A percentile compares a stretch with the other conserved stretches of the same genome.
Evolutionary conservation across 2,329 filamentous ascomycete species (phyloP).

Genomic region (Beauveria bassiana): DNA sequence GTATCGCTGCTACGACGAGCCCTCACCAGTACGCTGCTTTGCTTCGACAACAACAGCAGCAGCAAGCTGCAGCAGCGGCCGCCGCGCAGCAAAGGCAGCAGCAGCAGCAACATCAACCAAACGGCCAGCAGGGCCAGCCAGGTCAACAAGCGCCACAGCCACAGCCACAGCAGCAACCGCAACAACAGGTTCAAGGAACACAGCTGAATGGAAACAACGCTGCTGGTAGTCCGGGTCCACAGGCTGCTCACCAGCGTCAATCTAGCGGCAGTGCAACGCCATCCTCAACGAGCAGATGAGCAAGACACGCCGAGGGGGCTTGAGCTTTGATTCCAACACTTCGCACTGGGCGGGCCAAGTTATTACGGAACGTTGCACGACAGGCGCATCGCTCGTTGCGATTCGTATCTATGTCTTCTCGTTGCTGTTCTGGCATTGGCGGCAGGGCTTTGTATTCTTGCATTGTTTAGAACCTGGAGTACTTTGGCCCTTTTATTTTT

Average conservation of each 20-base stretch:
- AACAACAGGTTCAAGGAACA: slow-evolving; percentile 12
- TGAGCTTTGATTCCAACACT: background rate
- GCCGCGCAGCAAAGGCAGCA: slow-evolving; percentile 18
- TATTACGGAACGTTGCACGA: background rate
- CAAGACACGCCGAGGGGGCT: background rate
- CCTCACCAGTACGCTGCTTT: slow-evolving; percentile 54
- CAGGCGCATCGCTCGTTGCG: background rate
- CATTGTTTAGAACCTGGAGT: background rate
- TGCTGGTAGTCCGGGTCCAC: slow-evolving; percentile 6
- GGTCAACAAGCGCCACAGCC: slow-evolving; percentile 3
- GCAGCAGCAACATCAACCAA: slow-evolving; percentile 13
- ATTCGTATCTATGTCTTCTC: background rate
- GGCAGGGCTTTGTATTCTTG: background rate
- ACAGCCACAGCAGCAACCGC: slow-evolving; percentile 11
- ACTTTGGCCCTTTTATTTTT: background rate
- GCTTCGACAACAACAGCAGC: slow-evolving; percentile 49
- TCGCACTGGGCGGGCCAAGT: background rate
- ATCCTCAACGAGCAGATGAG: slow-evolving; percentile 21
- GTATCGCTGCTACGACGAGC: slow-evolving; percentile 39
- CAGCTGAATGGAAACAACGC: slow-evolving; percentile 4
- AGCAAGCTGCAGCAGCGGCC: slow-evolving; percentile 25
- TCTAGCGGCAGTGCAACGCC: slow-evolving; percentile 34
- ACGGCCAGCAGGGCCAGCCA: slow-evolving; percentile 19
- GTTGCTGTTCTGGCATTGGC: background rate
- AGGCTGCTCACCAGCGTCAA: slow-evolving; percentile 22